These are phyloP conservation scores for Septoria linicola DNA, from an alignment of 2,329 filamentous ascomycete genomes.

Conservation along the genomic window DNA sequence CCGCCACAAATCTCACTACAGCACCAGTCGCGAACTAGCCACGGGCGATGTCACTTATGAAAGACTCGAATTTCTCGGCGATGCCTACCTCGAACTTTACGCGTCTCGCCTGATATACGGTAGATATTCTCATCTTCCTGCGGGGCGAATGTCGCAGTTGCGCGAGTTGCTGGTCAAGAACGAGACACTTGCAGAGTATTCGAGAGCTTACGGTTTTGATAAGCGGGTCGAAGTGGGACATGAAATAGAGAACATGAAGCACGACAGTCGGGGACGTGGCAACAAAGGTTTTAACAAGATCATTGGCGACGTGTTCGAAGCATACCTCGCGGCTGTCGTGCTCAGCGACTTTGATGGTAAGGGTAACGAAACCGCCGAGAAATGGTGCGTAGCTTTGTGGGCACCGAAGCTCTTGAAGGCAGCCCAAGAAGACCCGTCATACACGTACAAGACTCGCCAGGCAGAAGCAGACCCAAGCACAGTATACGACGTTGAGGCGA, in stretches of 20 bases:
- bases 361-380: constrained; percentile 61
- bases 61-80: constrained; percentile 82
- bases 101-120: constrained; percentile 73
- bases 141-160: constrained; percentile 71
- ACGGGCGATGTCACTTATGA: constrained; percentile 61
- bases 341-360: constrained; percentile 59
- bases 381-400: constrained; percentile 78
- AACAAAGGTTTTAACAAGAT: constrained; percentile 67
- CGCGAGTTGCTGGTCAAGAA: constrained; percentile 82
- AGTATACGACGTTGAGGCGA: constrained; percentile 41
- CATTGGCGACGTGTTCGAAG: constrained; percentile 84
- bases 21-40: constrained; percentile 27
- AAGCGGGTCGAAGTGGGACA: constrained; percentile 56
- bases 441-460: not conserved
- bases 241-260: constrained; percentile 17
- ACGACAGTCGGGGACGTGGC: constrained; percentile 34
- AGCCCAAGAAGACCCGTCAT: constrained; percentile 2
- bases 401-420: constrained; percentile 54
- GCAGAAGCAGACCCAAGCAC: constrained; percentile 23
- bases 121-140: constrained; percentile 63
- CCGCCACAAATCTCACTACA: constrained; percentile 35
- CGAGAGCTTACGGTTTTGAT: constrained; percentile 68
- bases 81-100: constrained; percentile 78
- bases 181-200: constrained; percentile 68
- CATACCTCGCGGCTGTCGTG: constrained; percentile 79